Conservation (phyloP, 257 asterid genomes). For the Solanum gracilifrons region DNA sequence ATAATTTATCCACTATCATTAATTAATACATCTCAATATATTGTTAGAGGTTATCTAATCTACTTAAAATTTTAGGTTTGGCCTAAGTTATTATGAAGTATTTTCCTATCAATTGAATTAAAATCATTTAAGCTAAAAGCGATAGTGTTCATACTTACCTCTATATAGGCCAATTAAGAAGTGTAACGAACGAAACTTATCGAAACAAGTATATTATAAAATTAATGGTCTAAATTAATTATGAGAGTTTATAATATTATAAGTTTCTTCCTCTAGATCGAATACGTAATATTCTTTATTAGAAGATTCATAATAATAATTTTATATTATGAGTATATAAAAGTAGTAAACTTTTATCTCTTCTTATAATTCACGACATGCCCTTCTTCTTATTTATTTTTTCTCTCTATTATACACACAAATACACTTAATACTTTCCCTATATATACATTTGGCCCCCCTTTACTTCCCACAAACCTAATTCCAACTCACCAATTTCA, state of each 20-base stretch:
- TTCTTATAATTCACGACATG: not conserved
- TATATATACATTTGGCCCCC: not conserved
- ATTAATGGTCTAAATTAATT: not conserved
- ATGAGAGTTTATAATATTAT: not conserved
- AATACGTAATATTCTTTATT: not conserved
- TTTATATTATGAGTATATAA: not conserved
- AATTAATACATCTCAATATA: not conserved
- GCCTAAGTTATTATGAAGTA: not conserved
- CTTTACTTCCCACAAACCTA: not conserved
- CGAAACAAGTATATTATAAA: rapidly evolving
- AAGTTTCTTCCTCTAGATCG: not conserved
- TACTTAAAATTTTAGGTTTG: not conserved
- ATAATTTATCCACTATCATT: not conserved
- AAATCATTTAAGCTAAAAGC: not conserved
- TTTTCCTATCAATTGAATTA: not conserved
- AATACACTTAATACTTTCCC: not conserved
- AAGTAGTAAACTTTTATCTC: not conserved
- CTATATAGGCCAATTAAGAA: not conserved
- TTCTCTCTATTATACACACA: not conserved
- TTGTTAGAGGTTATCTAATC: not conserved
- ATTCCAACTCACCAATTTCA: not conserved
- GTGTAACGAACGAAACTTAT: not conserved
- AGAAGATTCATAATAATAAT: not conserved
- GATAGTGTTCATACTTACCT: not conserved
- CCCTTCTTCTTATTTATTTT: not conserved